These are phyloP conservation scores for Tetrastigma voinierianum DNA, from an alignment of 164 flowering plant genomes.

Conservation along the genomic window DNA sequence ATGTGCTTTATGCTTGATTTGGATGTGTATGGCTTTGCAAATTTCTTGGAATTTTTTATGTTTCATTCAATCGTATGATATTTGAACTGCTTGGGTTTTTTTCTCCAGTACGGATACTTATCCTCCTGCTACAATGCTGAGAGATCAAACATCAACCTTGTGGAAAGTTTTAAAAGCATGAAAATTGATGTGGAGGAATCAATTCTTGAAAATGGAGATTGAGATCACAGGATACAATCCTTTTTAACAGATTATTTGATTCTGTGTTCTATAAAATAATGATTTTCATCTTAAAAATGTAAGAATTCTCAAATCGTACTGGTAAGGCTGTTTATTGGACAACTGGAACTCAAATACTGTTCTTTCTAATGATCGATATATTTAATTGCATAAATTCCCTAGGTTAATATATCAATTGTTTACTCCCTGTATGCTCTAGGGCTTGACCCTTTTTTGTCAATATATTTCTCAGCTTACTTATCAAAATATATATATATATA, in stretches of 20 bases:
- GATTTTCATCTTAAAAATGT: background rate
- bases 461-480: no score
- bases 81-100: background rate
- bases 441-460: no score
- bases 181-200: conserved; percentile 56
- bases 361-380: background rate
- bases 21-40: background rate
- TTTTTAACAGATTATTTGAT: background rate
- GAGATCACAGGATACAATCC: conserved; percentile 37
- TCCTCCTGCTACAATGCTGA: conserved; percentile 59
- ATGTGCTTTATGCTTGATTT: no score
- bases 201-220: conserved; percentile 53
- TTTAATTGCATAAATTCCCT: background rate
- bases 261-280: background rate
- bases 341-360: background rate
- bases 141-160: conserved; percentile 45
- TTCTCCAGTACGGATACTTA: conserved; percentile 35
- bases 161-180: conserved; percentile 62
- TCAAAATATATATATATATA: no score
- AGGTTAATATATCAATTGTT: no score
- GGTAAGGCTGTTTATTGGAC: background rate
- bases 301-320: background rate
- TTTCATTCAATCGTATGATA: background rate
- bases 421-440: no score
- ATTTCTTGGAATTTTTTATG: conserved; percentile 5